phyloP scores from a whole-genome alignment of 2,329 filamentous ascomycete species.

The Colletotrichum chlorophyti region DNA sequence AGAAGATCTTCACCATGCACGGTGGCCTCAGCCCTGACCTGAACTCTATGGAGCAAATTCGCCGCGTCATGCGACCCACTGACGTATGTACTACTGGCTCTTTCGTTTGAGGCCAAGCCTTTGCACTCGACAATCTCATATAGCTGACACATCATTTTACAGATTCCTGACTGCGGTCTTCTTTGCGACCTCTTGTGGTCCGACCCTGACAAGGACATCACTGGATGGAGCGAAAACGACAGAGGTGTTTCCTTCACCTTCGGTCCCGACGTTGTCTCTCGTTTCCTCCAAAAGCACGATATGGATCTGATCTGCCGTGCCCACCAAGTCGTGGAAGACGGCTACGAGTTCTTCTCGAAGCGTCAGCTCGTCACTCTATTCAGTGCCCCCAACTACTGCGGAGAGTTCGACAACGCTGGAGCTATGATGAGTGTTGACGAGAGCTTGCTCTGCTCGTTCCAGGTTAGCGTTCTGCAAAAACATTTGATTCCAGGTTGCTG shows the following conservation, averaged over 20 bases:
- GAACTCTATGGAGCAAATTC: slow-evolving; percentile 99
- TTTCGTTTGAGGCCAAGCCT: slow-evolving; percentile 20
- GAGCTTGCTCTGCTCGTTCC: slow-evolving; percentile 98
- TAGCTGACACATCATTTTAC: slow-evolving; percentile 27
- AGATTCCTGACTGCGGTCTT: slow-evolving; percentile 98
- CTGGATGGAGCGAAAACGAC: slow-evolving; percentile 98
- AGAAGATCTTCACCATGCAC: slow-evolving; percentile 99
- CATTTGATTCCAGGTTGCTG: slow-evolving; percentile 1
- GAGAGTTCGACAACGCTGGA: slow-evolving; percentile 98
- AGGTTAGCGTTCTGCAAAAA: slow-evolving; percentile 62
- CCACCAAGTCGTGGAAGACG: slow-evolving; percentile 98
- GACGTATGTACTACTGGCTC: slow-evolving; percentile 82
- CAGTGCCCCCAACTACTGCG: slow-evolving; percentile 98
- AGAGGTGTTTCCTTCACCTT: slow-evolving; percentile 99
- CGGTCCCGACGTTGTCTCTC: slow-evolving; percentile 93
- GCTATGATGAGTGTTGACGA: slow-evolving; percentile 99
- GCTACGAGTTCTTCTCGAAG: slow-evolving; percentile 99
- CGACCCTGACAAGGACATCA: slow-evolving; percentile 98
- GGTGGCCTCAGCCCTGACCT: slow-evolving; percentile 95
- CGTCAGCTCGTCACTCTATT: slow-evolving; percentile 96
- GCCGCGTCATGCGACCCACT: slow-evolving; percentile 97
- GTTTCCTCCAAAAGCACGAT: slow-evolving; percentile 98
- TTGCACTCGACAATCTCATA: neutral
- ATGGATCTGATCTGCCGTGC: slow-evolving; percentile 99
- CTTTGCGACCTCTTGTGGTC: slow-evolving; percentile 99